Base-by-base conservation (phyloP, 768 basidiomycete species). In the Boletus sp. region DNA sequence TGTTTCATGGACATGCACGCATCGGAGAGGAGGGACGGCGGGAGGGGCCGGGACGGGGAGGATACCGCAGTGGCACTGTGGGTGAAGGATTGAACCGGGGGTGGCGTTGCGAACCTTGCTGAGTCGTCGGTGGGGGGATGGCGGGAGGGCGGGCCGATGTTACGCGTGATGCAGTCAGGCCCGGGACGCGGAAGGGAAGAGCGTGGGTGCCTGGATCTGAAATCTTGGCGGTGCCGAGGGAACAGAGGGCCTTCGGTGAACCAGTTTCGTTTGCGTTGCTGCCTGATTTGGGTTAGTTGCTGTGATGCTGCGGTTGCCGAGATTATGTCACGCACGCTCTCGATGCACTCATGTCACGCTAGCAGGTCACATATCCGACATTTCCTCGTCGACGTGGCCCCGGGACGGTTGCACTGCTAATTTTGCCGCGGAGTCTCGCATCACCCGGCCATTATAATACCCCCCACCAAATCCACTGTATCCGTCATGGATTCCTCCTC, bases 161-260 rank as follows among this genome's bases (percentile, higher is more conserved):
- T 14, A 17, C 54, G 52, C 57, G 53, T 58, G 61, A 45, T 30
- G 47, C 48, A 48, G 51, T 39, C 56, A 52, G 56, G 52, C 18
- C 59, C 63, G 52, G 18, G 36, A 48, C 20, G 55, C 24, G 24
- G 24, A 24, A 24, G 24, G 24, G 24, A 24, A 24, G 24, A 3
- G 24, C 24, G 24, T 65, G 69, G 68, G 78, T 69, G 50, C 62
- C 68, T 72, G 57, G 64, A 72, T 72, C 74, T 63, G 64, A 20
- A 68, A 77, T 79, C 77, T 75, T 76, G 76, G 77, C 79, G 78
- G 73, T 74, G 78, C 72, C 73, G 69, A 72, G 73, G 71, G 67
- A 65, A 62, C 64, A 62, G 63, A 67, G 63, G 39, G 55, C 52
- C 62, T 66, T 64, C 63, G 70, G 64, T 60, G 63, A 61, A 48